Base-by-base conservation (phyloP, 176 grass and related monocot species). In the Juncus effusus region DNA sequence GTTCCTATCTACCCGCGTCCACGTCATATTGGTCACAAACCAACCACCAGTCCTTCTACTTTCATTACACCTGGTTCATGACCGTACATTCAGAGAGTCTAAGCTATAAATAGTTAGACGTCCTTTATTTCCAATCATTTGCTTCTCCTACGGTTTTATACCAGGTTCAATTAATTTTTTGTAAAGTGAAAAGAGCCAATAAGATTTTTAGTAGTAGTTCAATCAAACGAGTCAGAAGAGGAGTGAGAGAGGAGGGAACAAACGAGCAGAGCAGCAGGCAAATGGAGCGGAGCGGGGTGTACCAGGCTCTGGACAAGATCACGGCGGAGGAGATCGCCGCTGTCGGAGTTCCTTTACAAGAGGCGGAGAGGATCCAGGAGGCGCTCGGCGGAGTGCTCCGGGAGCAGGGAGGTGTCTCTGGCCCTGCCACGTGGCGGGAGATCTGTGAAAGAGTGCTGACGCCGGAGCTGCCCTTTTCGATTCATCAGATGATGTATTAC, bases 401-500 rank as follows among this genome's bases (percentile, higher is more conserved):
- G 71, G 61, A 75, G 19, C 12, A 10, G 41, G 72, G 72, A 36
- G 51, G 2, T 51, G 59, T 5, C 36, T 76, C 67, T 10, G 66
- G 80, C 7, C 63, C 78, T 28, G 75, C 60, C 64, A 79, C 77
- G 67, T 97, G 93, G 94, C 38, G 49, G 50, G 82, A 83, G 67
- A 84, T 97, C 74, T 82, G 72, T 36, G 59, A 56, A 19, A 28
- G 15, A 35, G 64, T 77, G 59, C 78, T 97, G 60, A 61, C 53
- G 36, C 82, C 82, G 3, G 41, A 45, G n/a, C 39, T 92, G 13
- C 94, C 94, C 35, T 92, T 97, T 69, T 74, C 83, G 56, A 56
- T 92, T 36, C 88, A 97, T 66, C 93, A 85, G 61, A 89, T 97
- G 85, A 80, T 97, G 85, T 97, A 92, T 83, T 82, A 97, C 54